phyloP scores from a whole-genome alignment of 2,329 filamentous ascomycete species.

The Aspergillus udagawae region DNA sequence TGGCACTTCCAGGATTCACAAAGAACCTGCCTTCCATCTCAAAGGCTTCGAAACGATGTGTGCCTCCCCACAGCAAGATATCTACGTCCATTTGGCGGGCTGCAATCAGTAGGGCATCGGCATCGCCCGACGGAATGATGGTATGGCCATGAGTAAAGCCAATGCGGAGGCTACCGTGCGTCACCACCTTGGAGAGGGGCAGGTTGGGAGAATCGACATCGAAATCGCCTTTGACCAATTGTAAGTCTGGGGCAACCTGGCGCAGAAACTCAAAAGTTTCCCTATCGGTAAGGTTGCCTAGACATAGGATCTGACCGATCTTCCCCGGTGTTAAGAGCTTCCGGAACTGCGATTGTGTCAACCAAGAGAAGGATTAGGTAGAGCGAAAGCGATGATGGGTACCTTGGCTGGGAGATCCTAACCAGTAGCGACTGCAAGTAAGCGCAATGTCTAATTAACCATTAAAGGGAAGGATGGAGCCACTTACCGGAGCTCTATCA shows the following conservation, averaged over 20 bases:
- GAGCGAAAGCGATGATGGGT: slow-evolving; percentile 20
- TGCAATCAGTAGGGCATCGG: slow-evolving; percentile 63
- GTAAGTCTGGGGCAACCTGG: slow-evolving; percentile 66
- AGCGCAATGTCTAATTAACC: slow-evolving; percentile 11
- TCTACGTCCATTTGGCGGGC: slow-evolving; percentile 70
- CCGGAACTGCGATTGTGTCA: slow-evolving; percentile 60
- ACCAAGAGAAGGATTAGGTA: slow-evolving; percentile 9
- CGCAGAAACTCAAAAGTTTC: slow-evolving; percentile 77
- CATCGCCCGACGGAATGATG: slow-evolving; percentile 64
- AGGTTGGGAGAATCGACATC: slow-evolving; percentile 64
- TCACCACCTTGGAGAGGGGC: slow-evolving; percentile 64
- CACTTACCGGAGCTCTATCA: slow-evolving; percentile 71
- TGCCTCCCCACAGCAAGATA: slow-evolving; percentile 65
- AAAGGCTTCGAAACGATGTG: slow-evolving; percentile 67
- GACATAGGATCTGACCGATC: slow-evolving; percentile 75
- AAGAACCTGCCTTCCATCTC: slow-evolving; percentile 71
- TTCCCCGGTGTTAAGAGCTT: slow-evolving; percentile 80
- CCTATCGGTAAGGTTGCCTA: slow-evolving; percentile 76
- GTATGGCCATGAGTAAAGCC: slow-evolving; percentile 69
- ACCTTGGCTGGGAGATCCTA: slow-evolving; percentile 85
- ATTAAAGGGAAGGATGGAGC: slow-evolving; percentile 9
- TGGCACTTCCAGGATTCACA: slow-evolving; percentile 65
- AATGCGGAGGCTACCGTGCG: slow-evolving; percentile 64
- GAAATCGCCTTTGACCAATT: slow-evolving; percentile 67
- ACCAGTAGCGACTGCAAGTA: slow-evolving; percentile 9